These are phyloP conservation scores for Fusarium illudens DNA, from an alignment of 2,329 filamentous ascomycete species.

Conservation along the genomic window DNA sequence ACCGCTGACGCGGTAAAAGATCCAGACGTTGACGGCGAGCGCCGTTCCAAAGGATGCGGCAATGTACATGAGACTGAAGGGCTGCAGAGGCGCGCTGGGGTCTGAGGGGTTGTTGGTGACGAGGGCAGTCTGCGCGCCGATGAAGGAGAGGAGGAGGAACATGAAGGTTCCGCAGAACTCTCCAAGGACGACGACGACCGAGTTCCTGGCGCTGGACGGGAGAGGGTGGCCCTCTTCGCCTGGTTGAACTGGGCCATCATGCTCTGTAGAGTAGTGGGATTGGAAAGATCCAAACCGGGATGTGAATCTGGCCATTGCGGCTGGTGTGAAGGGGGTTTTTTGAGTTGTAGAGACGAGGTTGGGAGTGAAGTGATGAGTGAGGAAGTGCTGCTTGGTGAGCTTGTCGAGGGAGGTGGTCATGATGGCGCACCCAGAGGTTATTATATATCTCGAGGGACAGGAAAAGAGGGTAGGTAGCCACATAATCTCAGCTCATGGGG, in stretches of 20 bases:
- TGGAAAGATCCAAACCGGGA: constrained; percentile 6
- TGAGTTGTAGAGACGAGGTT: neutral
- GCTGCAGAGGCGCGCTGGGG: constrained; percentile 41
- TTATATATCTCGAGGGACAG: constrained; percentile 24
- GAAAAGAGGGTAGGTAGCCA: constrained; percentile 1
- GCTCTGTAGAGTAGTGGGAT: constrained; percentile 23
- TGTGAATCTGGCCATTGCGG: constrained; percentile 24
- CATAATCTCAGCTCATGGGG: neutral
- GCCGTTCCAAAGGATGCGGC: constrained; percentile 60
- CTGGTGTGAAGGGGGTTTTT: neutral
- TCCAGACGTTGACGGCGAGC: constrained; percentile 63
- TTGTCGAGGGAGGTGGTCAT: neutral
- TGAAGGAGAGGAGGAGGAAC: constrained; percentile 58
- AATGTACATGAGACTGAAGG: constrained; percentile 57
- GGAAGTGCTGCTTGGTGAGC: constrained; percentile 4
- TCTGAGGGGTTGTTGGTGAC: constrained; percentile 43
- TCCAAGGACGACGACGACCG: constrained; percentile 54
- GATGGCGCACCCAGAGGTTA: constrained; percentile 8
- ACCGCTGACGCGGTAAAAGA: constrained; percentile 63
- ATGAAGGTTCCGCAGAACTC: constrained; percentile 64
- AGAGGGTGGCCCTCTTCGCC: constrained; percentile 8
- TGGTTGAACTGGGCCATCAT: constrained; percentile 7
- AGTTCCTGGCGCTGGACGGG: constrained; percentile 41
- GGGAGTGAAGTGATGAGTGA: neutral
- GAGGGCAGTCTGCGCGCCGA: constrained; percentile 51